Conservation (phyloP, 495 filamentous ascomycete genomes). For the Hyaloscypha hepaticicola region DNA sequence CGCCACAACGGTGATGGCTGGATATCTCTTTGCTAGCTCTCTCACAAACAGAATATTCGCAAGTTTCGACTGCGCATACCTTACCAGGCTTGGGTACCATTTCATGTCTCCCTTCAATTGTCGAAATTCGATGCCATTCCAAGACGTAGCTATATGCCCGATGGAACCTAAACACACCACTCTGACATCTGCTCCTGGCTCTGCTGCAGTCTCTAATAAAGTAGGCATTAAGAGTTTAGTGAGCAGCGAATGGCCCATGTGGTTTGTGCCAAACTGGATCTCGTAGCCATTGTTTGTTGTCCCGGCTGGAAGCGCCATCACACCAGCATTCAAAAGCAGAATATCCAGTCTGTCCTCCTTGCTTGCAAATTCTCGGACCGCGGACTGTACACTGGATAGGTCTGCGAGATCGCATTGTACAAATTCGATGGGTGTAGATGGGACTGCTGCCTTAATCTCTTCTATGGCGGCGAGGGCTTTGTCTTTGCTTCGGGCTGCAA, state of each 20-base stretch:
- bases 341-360: constrained; percentile 45
- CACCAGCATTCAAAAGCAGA: constrained; percentile 68
- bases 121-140: constrained; percentile 39
- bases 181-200: constrained; percentile 42
- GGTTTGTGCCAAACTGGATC: constrained; percentile 67
- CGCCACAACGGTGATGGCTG: constrained; percentile 53
- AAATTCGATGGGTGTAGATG: constrained; percentile 28
- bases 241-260: constrained; percentile 67
- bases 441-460: constrained; percentile 45
- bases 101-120: constrained; percentile 39
- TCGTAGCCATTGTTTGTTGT: constrained; percentile 62
- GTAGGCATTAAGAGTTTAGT: constrained; percentile 62
- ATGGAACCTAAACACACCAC: constrained; percentile 42
- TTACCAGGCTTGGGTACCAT: constrained; percentile 29
- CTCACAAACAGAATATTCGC: constrained; percentile 65
- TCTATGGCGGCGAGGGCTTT: constrained; percentile 52
- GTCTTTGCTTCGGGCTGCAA: constrained; percentile 55
- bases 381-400: constrained; percentile 21
- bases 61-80: constrained; percentile 68
- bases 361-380: constrained; percentile 24
- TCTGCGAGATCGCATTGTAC: constrained; percentile 31
- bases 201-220: constrained; percentile 43
- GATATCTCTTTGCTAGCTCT: constrained; percentile 56
- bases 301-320: constrained; percentile 53
- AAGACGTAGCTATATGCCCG: constrained; percentile 38